These are phyloP conservation scores for Blastosporella zonata DNA, from an alignment of 1,284 basidiomycete species.

Conservation along the genomic window DNA sequence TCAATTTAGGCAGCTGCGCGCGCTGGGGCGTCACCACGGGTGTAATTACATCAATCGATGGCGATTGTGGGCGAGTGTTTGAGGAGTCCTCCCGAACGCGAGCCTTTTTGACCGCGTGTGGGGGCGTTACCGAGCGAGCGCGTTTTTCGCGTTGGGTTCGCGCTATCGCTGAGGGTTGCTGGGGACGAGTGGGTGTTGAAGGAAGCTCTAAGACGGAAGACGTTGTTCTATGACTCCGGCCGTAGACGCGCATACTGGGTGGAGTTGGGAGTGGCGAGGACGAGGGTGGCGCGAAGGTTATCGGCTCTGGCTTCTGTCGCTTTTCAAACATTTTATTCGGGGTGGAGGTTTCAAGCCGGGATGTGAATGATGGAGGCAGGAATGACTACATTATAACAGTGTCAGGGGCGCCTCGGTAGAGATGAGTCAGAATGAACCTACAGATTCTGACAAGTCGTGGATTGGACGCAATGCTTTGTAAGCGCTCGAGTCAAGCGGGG, in stretches of 20 bases:
- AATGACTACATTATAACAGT: constrained; percentile 23
- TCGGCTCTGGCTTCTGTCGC: constrained; percentile 23
- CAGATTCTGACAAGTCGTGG: constrained; percentile 23
- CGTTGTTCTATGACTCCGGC: constrained; percentile 12
- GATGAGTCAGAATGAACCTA: constrained; percentile 8
- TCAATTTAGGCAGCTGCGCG: constrained; percentile 18
- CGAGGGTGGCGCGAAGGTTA: constrained; percentile 14
- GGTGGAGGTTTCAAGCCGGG: constrained; percentile 28
- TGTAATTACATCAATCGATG: background rate
- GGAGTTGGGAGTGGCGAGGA: constrained; percentile 16
- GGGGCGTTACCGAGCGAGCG: constrained; percentile 18
- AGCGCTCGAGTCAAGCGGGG: constrained; percentile 2
- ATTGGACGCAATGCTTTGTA: constrained; percentile 11
- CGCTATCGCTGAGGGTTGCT: background rate
- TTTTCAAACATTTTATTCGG: constrained; percentile 19
- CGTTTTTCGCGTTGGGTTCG: constrained; percentile 14
- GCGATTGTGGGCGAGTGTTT: background rate
- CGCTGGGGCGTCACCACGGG: constrained; percentile 15
- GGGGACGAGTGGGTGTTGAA: constrained; percentile 10
- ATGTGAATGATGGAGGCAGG: constrained; percentile 29
- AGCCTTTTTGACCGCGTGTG: constrained; percentile 17
- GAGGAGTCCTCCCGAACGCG: constrained; percentile 2
- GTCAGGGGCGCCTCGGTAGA: background rate
- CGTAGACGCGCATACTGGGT: constrained; percentile 9
- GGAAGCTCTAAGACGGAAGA: constrained; percentile 11